Conservation (phyloP, 345 rosid genomes). For the Murraya koenigii region DNA sequence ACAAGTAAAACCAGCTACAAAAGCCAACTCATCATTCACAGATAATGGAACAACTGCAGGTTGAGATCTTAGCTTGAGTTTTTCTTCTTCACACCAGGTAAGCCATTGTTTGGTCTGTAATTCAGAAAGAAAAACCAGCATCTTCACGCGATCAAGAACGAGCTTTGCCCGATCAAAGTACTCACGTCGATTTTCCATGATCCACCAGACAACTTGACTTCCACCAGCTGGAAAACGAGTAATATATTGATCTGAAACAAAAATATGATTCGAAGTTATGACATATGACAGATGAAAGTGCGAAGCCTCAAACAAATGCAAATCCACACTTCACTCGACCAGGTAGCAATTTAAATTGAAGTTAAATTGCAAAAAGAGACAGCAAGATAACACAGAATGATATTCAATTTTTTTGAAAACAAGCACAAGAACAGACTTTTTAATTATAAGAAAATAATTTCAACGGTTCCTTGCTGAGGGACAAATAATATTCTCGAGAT, state of each 20-base stretch:
- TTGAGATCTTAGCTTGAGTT: slow-evolving; percentile 75
- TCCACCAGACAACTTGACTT: slow-evolving; percentile 97
- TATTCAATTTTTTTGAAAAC: not conserved
- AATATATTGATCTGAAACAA: slow-evolving; percentile 75
- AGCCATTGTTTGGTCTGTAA: slow-evolving; percentile 81
- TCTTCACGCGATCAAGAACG: slow-evolving; percentile 75
- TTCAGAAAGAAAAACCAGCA: slow-evolving; percentile 81
- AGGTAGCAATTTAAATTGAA: no score
- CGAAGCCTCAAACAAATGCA: not conserved
- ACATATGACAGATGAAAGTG: not conserved
- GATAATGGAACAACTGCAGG: slow-evolving; percentile 82
- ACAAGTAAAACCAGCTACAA: slow-evolving; percentile 74
- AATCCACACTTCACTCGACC: not conserved
- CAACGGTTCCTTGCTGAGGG: not conserved
- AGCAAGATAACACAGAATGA: not conserved
- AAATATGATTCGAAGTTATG: slow-evolving; percentile 2
- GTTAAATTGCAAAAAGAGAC: not conserved
- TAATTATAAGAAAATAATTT: not conserved
- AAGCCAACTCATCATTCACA: slow-evolving; percentile 91
- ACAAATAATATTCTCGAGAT: not conserved
- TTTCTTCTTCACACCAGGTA: slow-evolving; percentile 86
- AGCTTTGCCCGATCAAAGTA: slow-evolving; percentile 83
- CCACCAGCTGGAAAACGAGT: slow-evolving; percentile 87
- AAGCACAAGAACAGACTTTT: not conserved
- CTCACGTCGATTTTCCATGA: slow-evolving; percentile 92